Conservation (phyloP, 176 grass and related monocot species). For the Carex pumila region DNA sequence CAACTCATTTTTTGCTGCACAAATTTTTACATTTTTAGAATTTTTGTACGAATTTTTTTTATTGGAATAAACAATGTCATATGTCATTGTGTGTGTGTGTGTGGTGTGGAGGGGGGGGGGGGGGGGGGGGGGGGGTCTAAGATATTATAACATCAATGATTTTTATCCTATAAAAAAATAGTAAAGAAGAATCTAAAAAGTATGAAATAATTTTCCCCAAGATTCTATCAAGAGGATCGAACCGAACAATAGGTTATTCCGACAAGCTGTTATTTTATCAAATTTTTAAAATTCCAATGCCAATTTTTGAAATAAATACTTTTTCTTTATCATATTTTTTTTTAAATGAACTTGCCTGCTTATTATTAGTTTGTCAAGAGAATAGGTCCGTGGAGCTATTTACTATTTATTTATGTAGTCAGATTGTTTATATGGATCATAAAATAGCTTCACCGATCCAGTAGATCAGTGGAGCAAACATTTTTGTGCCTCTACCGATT, state of each 20-base stretch:
- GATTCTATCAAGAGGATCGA: neutral
- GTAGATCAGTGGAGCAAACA: too few relatives aligned
- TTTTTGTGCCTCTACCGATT: too few relatives aligned
- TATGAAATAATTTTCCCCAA: neutral
- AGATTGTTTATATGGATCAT: too few relatives aligned
- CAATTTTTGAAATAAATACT: too few relatives aligned
- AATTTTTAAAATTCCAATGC: neutral
- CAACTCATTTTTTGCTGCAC: too few relatives aligned
- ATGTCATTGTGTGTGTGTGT: too few relatives aligned
- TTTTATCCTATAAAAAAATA: neutral
- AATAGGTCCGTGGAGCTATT: neutral
- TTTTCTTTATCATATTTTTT: neutral
- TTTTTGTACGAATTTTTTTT: neutral
- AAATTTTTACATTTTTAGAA: too few relatives aligned
- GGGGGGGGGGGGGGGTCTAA: neutral
- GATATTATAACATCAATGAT: neutral
- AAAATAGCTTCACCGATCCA: too few relatives aligned
- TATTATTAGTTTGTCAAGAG: too few relatives aligned
- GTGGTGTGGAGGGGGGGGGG: too few relatives aligned
- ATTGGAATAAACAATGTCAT: neutral
- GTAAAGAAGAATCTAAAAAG: neutral
- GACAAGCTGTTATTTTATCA: neutral
- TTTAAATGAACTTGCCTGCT: neutral
- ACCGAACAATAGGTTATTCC: neutral
- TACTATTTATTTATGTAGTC: too few relatives aligned